Percentiles rank a stretch among this genome's conserved stretches.
These are phyloP conservation scores for Inonotus hispidus DNA, from an alignment of 1,284 basidiomycete species.

Conservation along the genomic window DNA sequence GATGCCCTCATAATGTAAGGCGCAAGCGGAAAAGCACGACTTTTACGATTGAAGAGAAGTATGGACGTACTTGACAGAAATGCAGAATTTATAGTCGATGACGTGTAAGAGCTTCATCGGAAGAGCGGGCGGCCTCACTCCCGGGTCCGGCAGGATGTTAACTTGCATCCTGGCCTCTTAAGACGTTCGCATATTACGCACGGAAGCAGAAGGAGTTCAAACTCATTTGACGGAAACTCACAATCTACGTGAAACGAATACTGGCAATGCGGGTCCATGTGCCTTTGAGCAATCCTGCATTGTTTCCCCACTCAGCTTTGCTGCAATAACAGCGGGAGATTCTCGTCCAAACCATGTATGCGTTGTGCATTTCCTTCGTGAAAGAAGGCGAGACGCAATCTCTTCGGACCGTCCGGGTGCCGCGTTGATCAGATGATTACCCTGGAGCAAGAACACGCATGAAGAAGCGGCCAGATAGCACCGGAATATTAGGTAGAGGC, in stretches of 20 bases:
- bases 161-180: not conserved
- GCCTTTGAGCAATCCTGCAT: not conserved
- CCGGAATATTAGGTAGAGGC: not conserved
- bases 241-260: not conserved
- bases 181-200: not conserved
- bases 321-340: not conserved
- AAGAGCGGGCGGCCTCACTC: not conserved
- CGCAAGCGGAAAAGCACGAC: not conserved
- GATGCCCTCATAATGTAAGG: not conserved
- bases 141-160: not conserved
- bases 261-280: not conserved
- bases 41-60: no score
- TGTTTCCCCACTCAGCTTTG: not conserved
- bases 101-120: not conserved
- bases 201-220: not conserved
- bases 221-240: not conserved
- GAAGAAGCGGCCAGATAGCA: not conserved
- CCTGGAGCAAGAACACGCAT: not conserved
- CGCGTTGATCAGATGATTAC: not conserved
- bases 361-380: not conserved
- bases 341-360: not conserved
- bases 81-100: not conserved
- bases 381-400: not conserved
- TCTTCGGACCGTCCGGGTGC: not conserved
- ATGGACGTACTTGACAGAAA: no score